Percentiles rank a stretch among this genome's conserved stretches.
Evolutionary conservation across 805 yeast species (phyloP).

Genomic region (Ogataea corticis): DNA sequence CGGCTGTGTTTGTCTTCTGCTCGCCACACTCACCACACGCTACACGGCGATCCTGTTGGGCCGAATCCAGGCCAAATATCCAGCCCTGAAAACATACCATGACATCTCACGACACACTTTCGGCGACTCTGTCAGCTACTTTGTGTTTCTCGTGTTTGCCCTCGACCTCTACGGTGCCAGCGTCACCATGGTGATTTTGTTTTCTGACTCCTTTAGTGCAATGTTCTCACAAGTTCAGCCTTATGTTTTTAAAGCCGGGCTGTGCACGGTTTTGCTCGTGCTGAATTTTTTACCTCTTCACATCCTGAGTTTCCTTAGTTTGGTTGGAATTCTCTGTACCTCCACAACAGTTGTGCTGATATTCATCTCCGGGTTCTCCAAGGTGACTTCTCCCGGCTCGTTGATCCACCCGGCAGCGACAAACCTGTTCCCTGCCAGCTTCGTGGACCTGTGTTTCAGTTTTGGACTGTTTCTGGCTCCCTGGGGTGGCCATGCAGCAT

Average conservation of each 20-base stretch:
- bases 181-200: constrained; percentile 55
- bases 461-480: constrained; percentile 75
- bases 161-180: constrained; percentile 64
- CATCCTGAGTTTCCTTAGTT: constrained; percentile 64
- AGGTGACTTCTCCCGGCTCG: constrained; percentile 71
- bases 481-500: constrained; percentile 84
- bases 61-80: constrained; percentile 41
- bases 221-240: constrained; percentile 44
- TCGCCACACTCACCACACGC: constrained; percentile 51
- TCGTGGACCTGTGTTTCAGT: constrained; percentile 53
- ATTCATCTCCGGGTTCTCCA: constrained; percentile 62
- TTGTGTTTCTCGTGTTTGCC: constrained; percentile 51
- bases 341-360: constrained; percentile 61
- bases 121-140: constrained; percentile 44
- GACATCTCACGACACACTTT: constrained; percentile 55
- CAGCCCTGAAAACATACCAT: constrained; percentile 51
- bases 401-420: constrained; percentile 63
- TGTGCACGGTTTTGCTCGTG: constrained; percentile 42
- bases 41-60: constrained; percentile 58
- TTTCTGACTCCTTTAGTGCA: constrained; percentile 58
- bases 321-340: constrained; percentile 72
- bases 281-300: constrained; percentile 71
- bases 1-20: constrained; percentile 44
- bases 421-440: constrained; percentile 60
- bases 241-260: constrained; percentile 41